Evolutionary conservation across 75 land plant species (phyloP), one percentile per base, ranked within the genome.

Genomic region (Cryptomeria japonica): DNA sequence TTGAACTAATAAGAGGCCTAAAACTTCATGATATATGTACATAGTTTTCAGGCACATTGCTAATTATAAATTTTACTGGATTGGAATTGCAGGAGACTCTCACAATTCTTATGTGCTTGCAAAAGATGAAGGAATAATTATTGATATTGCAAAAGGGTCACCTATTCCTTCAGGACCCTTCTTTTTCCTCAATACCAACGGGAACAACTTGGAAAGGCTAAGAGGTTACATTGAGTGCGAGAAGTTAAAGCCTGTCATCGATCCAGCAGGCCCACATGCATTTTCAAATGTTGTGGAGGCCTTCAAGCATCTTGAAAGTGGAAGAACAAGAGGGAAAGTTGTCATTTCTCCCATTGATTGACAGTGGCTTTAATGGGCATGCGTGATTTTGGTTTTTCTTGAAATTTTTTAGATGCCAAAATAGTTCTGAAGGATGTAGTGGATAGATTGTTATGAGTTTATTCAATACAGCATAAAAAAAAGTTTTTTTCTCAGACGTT

Each of bases 321-420:
- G 93, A 56, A 88, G 94, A 68, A 94, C 93, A 15, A 86, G 68
- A 56, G 95, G 95, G n/a, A 94, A 93, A 83, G 88, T 94, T 31
- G 95, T 94, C 80, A 88, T 94, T 47, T 90, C 90, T 82, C 87
- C 92, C 56, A 84, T 56, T 82, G 77, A 75, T 75, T 75, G 77
- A 75, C 77, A 7, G 10, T 73, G 37, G 12, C 37, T 13, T 11
- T 31, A 2, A 32, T 73, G 15, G 77, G 3, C 76, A 32, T n/a
- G 11, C 13, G 8, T 73, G 76, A 73, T 73, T 73, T 73, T 73
- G 76, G 36, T 3, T 73, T 73, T 73, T 31, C 76, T 73, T 28
- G n/a, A 28, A 28, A 70, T 6, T 31, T n/a, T 31, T n/a, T 31
- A 58, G 5, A 72, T 72, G 75, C 22, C 36, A 0, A 72, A 72